Conservation (phyloP, 2,329 filamentous ascomycete genomes). For the Pezicula rhizophila region DNA sequence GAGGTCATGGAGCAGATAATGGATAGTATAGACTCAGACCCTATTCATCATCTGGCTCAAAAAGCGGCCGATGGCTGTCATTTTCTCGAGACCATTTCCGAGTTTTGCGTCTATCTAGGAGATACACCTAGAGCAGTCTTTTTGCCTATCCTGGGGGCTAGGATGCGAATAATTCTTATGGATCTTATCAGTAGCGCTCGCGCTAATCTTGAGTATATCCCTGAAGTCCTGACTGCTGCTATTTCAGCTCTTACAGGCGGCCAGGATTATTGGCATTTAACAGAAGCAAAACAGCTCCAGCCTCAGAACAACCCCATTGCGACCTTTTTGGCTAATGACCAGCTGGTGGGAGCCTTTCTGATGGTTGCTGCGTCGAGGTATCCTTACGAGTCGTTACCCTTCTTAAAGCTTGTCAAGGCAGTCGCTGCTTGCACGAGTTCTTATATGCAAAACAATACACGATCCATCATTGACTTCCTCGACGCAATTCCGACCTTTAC, state of each 20-base stretch:
- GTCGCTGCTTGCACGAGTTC: constrained; percentile 45
- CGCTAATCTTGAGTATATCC: constrained; percentile 27
- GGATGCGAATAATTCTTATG: constrained; percentile 29
- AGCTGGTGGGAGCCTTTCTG: constrained; percentile 40
- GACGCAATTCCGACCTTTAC: constrained; percentile 69
- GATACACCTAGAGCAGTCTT: constrained; percentile 32
- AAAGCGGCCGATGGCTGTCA: constrained; percentile 38
- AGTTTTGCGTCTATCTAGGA: constrained; percentile 37
- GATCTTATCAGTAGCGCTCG: constrained; percentile 25
- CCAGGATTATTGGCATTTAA: constrained; percentile 26
- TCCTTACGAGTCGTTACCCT: constrained; percentile 78
- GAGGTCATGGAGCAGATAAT: constrained; percentile 39
- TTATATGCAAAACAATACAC: constrained; percentile 29
- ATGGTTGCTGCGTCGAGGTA: constrained; percentile 62
- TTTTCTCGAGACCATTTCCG: constrained; percentile 41
- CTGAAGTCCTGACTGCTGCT: constrained; percentile 27
- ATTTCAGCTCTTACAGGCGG: constrained; percentile 24
- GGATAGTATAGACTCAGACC: constrained; percentile 30
- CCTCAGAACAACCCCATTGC: constrained; percentile 30
- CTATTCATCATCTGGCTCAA: constrained; percentile 39
- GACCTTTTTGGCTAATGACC: constrained; percentile 41
- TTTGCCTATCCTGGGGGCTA: constrained; percentile 26
- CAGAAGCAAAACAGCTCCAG: constrained; percentile 14
- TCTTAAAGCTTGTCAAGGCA: constrained; percentile 65
- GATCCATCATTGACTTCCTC: constrained; percentile 56